Conservation (phyloP, 2,329 filamentous ascomycete genomes). For the Fusarium haematococcum region DNA sequence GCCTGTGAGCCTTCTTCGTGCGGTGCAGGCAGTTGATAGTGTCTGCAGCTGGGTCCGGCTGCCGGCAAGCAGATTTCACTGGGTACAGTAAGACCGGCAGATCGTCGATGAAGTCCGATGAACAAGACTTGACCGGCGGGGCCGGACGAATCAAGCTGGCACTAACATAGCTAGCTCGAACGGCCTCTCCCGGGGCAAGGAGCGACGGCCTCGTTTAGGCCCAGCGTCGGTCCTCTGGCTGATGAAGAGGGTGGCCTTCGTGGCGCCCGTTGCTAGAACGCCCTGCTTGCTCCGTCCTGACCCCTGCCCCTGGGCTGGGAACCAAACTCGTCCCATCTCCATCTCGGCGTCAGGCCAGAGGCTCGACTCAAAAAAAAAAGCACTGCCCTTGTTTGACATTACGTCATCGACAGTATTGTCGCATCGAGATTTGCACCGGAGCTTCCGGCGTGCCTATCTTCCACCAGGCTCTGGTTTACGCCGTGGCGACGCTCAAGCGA, state of each 20-base stretch:
- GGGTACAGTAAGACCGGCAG: slow-evolving; percentile 24
- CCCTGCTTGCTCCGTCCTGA: slow-evolving; percentile 22
- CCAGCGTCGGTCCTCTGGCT: slow-evolving; percentile 22
- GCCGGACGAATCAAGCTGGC: slow-evolving; percentile 17
- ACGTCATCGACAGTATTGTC: slow-evolving; percentile 37
- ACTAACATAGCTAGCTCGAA: slow-evolving; percentile 32
- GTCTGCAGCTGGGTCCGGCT: slow-evolving; percentile 16
- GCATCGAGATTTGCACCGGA: slow-evolving; percentile 32
- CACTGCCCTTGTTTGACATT: slow-evolving; percentile 6
- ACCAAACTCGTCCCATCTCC: slow-evolving; percentile 36
- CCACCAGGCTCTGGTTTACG: not conserved
- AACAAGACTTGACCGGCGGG: slow-evolving; percentile 23
- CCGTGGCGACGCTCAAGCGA: not conserved
- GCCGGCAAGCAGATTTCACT: slow-evolving; percentile 8
- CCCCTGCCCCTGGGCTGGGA: slow-evolving; percentile 27
- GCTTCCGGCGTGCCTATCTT: slow-evolving; percentile 15
- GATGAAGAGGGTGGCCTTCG: slow-evolving; percentile 24
- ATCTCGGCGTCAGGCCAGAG: slow-evolving; percentile 25
- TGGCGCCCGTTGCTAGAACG: slow-evolving; percentile 26
- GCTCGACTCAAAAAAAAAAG: slow-evolving; percentile 10
- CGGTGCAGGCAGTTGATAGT: slow-evolving; percentile 12
- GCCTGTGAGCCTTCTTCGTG: slow-evolving; percentile 7
- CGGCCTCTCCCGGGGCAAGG: slow-evolving; percentile 32
- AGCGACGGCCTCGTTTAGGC: slow-evolving; percentile 26
- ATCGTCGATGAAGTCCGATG: slow-evolving; percentile 36